Conservation (phyloP, 2,329 filamentous ascomycete species). For the Phialophora chinensis region DNA sequence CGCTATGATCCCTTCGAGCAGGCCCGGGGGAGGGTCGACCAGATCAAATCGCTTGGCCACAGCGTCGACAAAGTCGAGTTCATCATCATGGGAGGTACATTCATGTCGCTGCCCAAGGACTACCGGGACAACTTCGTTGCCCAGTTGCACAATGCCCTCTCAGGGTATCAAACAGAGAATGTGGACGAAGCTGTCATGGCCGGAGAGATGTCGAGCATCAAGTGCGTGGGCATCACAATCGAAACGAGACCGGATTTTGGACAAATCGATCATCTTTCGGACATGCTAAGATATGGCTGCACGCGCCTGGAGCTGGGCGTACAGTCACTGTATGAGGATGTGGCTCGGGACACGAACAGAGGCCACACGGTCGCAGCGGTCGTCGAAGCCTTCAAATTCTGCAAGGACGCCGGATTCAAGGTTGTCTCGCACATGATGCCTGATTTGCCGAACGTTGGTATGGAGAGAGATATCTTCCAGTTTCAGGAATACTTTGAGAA, state of each 20-base stretch:
- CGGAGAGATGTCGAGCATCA: constrained; percentile 94
- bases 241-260: constrained; percentile 98
- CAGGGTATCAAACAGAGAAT: constrained; percentile 90
- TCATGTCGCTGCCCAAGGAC: constrained; percentile 90
- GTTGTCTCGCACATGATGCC: constrained; percentile 99
- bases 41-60: constrained; percentile 93
- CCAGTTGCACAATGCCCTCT: constrained; percentile 94
- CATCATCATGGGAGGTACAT: constrained; percentile 99
- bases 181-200: constrained; percentile 95
- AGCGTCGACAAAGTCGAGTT: constrained; percentile 99
- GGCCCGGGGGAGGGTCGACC: constrained; percentile 91
- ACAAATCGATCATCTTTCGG: constrained; percentile 88
- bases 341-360: constrained; percentile 95
- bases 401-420: constrained; percentile 98
- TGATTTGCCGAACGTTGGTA: constrained; percentile 94
- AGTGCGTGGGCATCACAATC: constrained; percentile 98
- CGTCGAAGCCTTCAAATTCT: constrained; percentile 93
- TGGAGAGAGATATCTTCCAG: constrained; percentile 96
- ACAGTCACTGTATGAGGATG: constrained; percentile 95
- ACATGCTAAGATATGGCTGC: constrained; percentile 97
- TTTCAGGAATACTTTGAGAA: constrained; percentile 98
- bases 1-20: constrained; percentile 98
- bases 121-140: constrained; percentile 95
- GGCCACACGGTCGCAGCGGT: constrained; percentile 95
- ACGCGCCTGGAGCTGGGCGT: constrained; percentile 94